phyloP scores from a whole-genome alignment of 495 filamentous ascomycete genomes.

The Echria macrotheca region DNA sequence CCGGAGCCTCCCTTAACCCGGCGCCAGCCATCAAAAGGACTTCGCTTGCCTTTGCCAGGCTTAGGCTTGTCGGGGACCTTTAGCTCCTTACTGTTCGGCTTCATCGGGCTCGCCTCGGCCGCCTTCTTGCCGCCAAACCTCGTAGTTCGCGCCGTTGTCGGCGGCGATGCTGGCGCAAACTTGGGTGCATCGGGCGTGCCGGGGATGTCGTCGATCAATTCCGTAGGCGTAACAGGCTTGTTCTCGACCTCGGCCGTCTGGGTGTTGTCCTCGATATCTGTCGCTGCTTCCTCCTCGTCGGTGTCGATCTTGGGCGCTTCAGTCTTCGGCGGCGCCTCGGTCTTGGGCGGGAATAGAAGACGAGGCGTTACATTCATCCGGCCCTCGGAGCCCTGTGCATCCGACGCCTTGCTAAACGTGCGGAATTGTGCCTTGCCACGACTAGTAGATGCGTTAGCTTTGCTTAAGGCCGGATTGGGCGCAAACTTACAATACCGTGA shows the following conservation, averaged over 20 bases:
- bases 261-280: conserved; percentile 49
- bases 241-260: conserved; percentile 50
- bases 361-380: conserved; percentile 82
- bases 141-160: conserved; percentile 49
- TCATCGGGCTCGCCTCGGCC: conserved; percentile 24
- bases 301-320: conserved; percentile 46
- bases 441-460: conserved; percentile 40
- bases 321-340: conserved; percentile 47
- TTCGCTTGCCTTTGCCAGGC: conserved; percentile 36
- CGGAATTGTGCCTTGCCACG: conserved; percentile 87
- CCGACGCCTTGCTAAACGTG: conserved; percentile 55
- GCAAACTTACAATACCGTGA: conserved; percentile 77
- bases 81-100: conserved; percentile 12
- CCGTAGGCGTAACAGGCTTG: conserved; percentile 36
- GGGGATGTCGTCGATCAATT: conserved; percentile 24
- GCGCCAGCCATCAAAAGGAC: conserved; percentile 62
- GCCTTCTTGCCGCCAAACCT: conserved; percentile 33
- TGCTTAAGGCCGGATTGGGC: not conserved
- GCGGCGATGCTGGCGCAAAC: conserved; percentile 51
- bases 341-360: conserved; percentile 66
- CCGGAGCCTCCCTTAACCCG: conserved; percentile 51
- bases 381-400: too few species aligned
- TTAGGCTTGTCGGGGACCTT: conserved; percentile 8
- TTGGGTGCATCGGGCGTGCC: conserved; percentile 47
- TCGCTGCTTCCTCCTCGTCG: conserved; percentile 50